Percentiles rank a stretch among this genome's conserved stretches.
Conservation (phyloP, 2,329 filamentous ascomycete species). For the Aspergillus pseudoviridinutans region DNA sequence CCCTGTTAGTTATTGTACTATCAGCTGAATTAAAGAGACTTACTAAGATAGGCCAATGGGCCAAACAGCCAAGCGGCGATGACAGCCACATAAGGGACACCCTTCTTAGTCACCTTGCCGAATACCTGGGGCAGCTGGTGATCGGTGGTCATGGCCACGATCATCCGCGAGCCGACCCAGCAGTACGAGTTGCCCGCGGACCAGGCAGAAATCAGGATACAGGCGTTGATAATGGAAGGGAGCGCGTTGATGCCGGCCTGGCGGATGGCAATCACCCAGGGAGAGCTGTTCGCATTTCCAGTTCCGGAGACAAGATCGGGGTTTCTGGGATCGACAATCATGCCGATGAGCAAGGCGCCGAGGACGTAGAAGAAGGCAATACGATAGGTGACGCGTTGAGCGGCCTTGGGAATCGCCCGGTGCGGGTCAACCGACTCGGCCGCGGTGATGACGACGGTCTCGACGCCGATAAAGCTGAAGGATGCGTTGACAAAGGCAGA, state of each 20-base stretch:
- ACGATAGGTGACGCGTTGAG: conserved; percentile 38
- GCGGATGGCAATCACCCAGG: conserved; percentile 34
- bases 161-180: conserved; percentile 54
- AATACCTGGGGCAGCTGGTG: conserved; percentile 57
- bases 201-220: conserved; percentile 38
- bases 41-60: conserved; percentile 41
- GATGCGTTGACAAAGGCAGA: conserved; percentile 40
- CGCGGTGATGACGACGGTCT: conserved; percentile 38
- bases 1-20: not conserved
- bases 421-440: conserved; percentile 40
- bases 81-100: conserved; percentile 56
- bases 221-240: conserved; percentile 33
- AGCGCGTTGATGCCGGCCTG: conserved; percentile 31
- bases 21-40: not conserved
- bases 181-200: conserved; percentile 42
- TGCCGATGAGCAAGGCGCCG: conserved; percentile 26
- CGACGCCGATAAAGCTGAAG: conserved; percentile 41
- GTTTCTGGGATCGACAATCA: conserved; percentile 26
- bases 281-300: conserved; percentile 30
- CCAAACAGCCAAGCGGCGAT: conserved; percentile 50
- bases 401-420: conserved; percentile 38
- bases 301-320: conserved; percentile 19
- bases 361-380: conserved; percentile 38
- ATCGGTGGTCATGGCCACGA: conserved; percentile 59
- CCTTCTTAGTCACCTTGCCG: conserved; percentile 48